Conservation (phyloP, 2,329 filamentous ascomycete species). For the Penicillium crustosum region DNA sequence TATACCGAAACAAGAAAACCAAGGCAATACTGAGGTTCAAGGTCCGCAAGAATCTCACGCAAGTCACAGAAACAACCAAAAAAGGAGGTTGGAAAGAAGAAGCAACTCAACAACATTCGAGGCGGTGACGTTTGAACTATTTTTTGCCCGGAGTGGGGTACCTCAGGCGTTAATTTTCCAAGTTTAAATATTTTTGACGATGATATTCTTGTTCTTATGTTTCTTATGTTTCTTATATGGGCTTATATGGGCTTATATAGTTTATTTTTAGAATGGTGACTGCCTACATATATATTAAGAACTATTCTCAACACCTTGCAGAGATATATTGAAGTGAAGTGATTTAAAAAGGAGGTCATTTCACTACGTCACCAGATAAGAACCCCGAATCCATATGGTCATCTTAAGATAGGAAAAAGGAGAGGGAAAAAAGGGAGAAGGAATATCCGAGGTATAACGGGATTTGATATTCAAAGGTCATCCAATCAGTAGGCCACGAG, state of each 20-base stretch:
- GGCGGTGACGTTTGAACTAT: slow-evolving; percentile 13
- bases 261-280: background rate
- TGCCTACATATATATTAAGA: background rate
- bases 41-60: background rate
- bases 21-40: background rate
- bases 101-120: slow-evolving; percentile 2
- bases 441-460: background rate
- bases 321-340: too few species aligned
- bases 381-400: too few species aligned
- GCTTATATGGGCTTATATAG: too few species aligned
- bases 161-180: background rate
- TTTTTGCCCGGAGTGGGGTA: slow-evolving; percentile 9
- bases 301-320: background rate
- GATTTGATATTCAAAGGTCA: background rate
- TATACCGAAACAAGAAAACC: slow-evolving; percentile 1
- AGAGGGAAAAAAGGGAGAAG: too few species aligned
- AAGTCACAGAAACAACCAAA: background rate
- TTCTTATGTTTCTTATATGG: background rate
- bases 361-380: background rate
- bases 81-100: background rate
- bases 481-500: slow-evolving; percentile 26
- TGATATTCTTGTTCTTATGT: too few species aligned
- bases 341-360: background rate
- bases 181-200: background rate
- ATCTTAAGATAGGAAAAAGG: too few species aligned